Base-by-base conservation (phyloP, 257 asterid species). In the Nicotiana obtusifolia region DNA sequence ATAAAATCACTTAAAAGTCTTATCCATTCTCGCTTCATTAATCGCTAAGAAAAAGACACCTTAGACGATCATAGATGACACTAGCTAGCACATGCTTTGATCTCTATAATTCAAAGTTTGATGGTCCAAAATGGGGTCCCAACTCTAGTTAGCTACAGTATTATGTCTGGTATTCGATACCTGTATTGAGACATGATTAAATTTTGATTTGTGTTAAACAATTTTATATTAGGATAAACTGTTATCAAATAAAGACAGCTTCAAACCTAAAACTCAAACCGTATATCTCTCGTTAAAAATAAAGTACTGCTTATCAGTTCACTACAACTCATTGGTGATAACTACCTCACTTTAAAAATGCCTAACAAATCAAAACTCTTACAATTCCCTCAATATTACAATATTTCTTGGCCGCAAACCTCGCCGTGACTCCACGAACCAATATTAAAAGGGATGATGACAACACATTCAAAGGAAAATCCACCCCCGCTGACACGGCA, bases 71-170 rank as follows among this genome's bases (percentile, higher is more conserved):
- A 71, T 3, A 71, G 78, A 60, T 77, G 81, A 82, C 89, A 83
- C 24, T 20, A 16, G 14, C 14, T 64, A 62, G 86, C 95, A 91
- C 91, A 87, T 91, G 95, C 83, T 68, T 90, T 80, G 90, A 31
- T 47, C 86, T 78, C 79, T 85, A 86, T 83, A 83, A 89, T 77
- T 89, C 92, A 88, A 87, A 86, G 86, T 76, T 66, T 28, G 37
- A 76, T 24, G 83, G 61, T 41, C 13, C 13, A 41, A 37, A 41
- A 41, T 41, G 49, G 49, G 47, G 49, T 80, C 87, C 84, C 80
- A 69, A 86, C 24, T 5, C 6, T 20, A 20, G 53, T 78, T 1
- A 31, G 19, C n/a, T 69, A 44, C 26, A 35, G 41, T 5, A 35
- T 35, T 5, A 5, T 5, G 41, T 35, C 2, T 35, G 9, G 10